Base-by-base conservation (phyloP, 495 filamentous ascomycete species). In the Ramalina intermedia region DNA sequence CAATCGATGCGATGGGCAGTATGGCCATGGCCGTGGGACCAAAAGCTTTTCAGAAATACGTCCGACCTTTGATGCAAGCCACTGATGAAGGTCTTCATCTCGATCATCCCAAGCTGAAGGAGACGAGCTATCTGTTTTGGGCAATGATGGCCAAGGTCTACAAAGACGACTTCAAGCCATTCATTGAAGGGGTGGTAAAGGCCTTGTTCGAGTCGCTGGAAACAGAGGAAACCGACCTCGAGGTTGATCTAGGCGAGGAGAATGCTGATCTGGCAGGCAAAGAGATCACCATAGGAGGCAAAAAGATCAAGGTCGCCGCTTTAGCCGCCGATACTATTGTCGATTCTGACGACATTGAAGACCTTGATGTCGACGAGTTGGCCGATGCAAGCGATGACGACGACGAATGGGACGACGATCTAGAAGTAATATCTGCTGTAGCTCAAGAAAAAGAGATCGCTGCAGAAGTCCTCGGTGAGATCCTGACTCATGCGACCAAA, bases 361-460 rank as follows among this genome's bases (percentile, higher is more conserved):
- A 84, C 41, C 68, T 79, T 39, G 69, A 70, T 29, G 65, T 65
- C 8, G 53, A 55, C 37, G 24, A 41, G 14, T 39, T 50, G 16
- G 53, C 38, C 17, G 53, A 69, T 67, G 60, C 72, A 27, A 72
- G 51, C 20, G 80, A 82, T 39, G 69, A 81, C 21, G 79, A 84
- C 39, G 83, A 82, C 23, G 84, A 87, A 44, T 84, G 82, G 38
- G 88, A 83, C 82, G 84, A 90, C 62, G 87, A 93, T 51, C 71
- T 86, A 37, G 76, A 72, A 52, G 81, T 81, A 50, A 82, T 91
- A 29, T 90, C 85, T 23, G 84, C 85, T 37, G 76, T 96, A 44
- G 87, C 90, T 20, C 71, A 94, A 50, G 91, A 98, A 71, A 96
- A 98, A 66, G 91, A 98, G 67, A 94, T 96, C 50, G 91, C 93